These are phyloP conservation scores for Hsuehochloa calcarea DNA, from an alignment of 176 grass and related monocot genomes.

Conservation along the genomic window DNA sequence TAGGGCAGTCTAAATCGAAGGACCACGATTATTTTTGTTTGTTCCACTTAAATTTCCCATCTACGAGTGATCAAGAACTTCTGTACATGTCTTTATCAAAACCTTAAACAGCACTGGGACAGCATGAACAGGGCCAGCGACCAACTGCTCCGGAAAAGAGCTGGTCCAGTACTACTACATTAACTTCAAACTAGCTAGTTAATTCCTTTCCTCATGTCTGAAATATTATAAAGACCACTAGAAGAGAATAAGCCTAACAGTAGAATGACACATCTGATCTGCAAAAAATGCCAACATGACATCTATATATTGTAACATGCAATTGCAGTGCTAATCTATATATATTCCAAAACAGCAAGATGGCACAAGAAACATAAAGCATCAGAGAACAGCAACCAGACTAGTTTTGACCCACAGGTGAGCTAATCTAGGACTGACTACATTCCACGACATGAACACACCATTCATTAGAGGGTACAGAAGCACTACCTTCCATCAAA, in stretches of 20 bases:
- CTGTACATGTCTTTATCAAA: conserved; percentile 21
- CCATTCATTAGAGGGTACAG: not conserved
- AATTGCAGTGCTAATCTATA: not conserved
- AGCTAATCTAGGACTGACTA: conserved; percentile 9
- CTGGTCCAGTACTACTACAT: not conserved
- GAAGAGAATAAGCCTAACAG: not conserved
- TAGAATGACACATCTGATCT: conserved; percentile 5
- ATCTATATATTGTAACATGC: conserved; percentile 7
- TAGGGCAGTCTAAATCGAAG: not conserved
- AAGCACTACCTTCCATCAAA: not conserved
- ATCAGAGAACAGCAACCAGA: not conserved
- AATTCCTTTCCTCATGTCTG: not conserved
- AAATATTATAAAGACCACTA: not conserved
- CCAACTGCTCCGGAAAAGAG: not conserved
- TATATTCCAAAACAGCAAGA: not conserved
- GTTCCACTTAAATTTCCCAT: conserved; percentile 23
- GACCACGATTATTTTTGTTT: conserved; percentile 10
- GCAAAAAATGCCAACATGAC: not conserved
- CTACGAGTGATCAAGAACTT: not conserved
- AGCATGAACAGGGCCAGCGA: conserved; percentile 19
- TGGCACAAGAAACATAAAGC: conserved; percentile 18
- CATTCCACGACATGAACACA: not conserved
- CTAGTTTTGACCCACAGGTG: not conserved
- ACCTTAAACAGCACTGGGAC: conserved; percentile 3
- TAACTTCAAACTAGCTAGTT: conserved; percentile 10